Conservation (phyloP, 108 stramenopile genomes). For the Stephanodiscus triporus region DNA sequence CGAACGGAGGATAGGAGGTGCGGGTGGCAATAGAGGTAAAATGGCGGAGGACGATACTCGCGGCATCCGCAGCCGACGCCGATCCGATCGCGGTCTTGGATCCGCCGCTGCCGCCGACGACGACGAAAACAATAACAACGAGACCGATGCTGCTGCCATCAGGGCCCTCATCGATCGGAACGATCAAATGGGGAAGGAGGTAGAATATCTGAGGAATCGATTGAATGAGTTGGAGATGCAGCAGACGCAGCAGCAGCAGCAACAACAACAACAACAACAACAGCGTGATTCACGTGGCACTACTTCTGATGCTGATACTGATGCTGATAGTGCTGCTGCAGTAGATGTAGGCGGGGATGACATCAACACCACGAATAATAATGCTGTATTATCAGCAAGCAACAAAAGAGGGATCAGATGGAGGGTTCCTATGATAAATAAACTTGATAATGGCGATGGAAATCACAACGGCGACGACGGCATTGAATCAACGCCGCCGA, state of each 20-base stretch:
- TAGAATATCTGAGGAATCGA: neutral
- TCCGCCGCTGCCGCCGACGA: too few relatives aligned
- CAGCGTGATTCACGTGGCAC: too few relatives aligned
- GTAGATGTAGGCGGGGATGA: neutral
- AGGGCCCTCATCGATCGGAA: neutral
- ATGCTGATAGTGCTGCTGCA: neutral
- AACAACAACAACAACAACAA: neutral
- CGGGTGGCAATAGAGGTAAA: too few relatives aligned
- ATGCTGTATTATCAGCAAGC: neutral
- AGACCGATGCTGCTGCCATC: neutral
- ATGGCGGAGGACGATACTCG: neutral
- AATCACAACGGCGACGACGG: neutral
- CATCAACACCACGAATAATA: neutral
- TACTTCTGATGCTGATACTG: neutral
- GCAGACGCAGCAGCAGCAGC: neutral
- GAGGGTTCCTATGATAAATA: neutral
- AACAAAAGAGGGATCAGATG: neutral
- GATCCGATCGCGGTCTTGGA: neutral
- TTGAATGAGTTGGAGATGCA: constrained; percentile 8
- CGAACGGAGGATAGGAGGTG: too few relatives aligned
- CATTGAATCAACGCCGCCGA: constrained; percentile 7
- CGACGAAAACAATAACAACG: neutral
- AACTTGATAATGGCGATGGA: neutral
- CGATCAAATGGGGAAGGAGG: constrained; percentile 11
- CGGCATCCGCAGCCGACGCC: neutral